These are phyloP conservation scores for Cladosporium sp. DNA, from an alignment of 2,329 filamentous ascomycete genomes.

Conservation along the genomic window DNA sequence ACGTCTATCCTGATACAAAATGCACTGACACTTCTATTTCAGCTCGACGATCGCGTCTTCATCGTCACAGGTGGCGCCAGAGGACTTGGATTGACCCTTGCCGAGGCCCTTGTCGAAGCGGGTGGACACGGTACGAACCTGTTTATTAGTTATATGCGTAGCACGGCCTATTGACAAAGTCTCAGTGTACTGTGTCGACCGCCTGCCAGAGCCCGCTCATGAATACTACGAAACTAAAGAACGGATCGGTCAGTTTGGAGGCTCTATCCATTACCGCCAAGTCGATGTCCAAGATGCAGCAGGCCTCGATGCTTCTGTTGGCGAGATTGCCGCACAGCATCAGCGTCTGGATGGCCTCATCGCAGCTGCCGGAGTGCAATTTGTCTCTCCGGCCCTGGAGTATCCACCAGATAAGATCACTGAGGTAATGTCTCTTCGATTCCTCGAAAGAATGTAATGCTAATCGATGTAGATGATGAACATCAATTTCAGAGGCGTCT, in stretches of 20 bases:
- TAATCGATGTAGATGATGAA: slow-evolving; percentile 36
- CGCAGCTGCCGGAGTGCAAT: slow-evolving; percentile 30
- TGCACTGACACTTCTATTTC: neutral
- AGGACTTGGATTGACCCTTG: slow-evolving; percentile 29
- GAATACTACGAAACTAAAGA: slow-evolving; percentile 40
- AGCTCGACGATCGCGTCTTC: slow-evolving; percentile 19
- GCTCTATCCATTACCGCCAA: slow-evolving; percentile 42
- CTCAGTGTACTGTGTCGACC: slow-evolving; percentile 47
- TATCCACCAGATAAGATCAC: slow-evolving; percentile 32
- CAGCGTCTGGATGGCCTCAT: slow-evolving; percentile 28
- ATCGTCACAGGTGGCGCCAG: slow-evolving; percentile 29
- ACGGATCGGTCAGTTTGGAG: slow-evolving; percentile 36
- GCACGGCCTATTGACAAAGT: neutral
- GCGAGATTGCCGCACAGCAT: slow-evolving; percentile 26
- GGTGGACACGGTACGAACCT: slow-evolving; percentile 40
- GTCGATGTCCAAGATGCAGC: slow-evolving; percentile 43
- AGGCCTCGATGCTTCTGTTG: slow-evolving; percentile 23
- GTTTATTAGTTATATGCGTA: neutral
- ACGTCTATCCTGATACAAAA: neutral
- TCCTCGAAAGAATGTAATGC: neutral
- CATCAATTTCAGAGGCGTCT: slow-evolving; percentile 49
- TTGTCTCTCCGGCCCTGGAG: slow-evolving; percentile 25
- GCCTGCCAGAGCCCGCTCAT: slow-evolving; percentile 41
- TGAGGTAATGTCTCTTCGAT: slow-evolving; percentile 12
- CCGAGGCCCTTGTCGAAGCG: slow-evolving; percentile 35